Percentiles rank a stretch among this genome's conserved stretches.
Conservation (phyloP, 2,329 filamentous ascomycete genomes). For the Bipolaris bicolor region DNA sequence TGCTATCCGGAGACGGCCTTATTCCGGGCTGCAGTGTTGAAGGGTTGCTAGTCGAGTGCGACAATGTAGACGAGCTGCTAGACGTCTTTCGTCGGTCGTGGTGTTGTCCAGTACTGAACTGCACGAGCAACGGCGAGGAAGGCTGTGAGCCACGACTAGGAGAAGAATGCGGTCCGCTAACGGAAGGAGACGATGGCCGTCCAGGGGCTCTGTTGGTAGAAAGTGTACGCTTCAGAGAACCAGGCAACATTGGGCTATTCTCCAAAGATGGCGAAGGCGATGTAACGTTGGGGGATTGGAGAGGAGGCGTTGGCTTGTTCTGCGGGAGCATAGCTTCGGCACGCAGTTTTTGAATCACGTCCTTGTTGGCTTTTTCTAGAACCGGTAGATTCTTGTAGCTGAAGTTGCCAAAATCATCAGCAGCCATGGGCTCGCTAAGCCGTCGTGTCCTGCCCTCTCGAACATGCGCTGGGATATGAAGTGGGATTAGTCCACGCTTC, state of each 20-base stretch:
- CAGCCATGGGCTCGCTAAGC: constrained; percentile 84
- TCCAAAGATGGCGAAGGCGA: constrained; percentile 75
- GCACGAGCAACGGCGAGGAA: constrained; percentile 91
- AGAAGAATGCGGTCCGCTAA: constrained; percentile 82
- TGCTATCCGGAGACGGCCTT: constrained; percentile 59
- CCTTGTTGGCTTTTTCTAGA: constrained; percentile 97
- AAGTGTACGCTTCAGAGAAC: constrained; percentile 79
- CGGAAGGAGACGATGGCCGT: constrained; percentile 84
- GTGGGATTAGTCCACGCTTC: constrained; percentile 90
- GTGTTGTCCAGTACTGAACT: constrained; percentile 85
- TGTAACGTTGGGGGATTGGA: constrained; percentile 50
- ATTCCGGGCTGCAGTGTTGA: constrained; percentile 70
- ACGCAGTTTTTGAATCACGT: constrained; percentile 94
- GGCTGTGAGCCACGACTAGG: constrained; percentile 84
- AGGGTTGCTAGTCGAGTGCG: constrained; percentile 71
- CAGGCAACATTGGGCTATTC: constrained; percentile 81
- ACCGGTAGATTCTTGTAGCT: constrained; percentile 97
- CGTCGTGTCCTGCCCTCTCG: constrained; percentile 86
- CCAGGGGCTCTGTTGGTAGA: constrained; percentile 76
- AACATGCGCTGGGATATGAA: constrained; percentile 96
- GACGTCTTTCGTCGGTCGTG: constrained; percentile 90
- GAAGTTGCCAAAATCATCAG: constrained; percentile 95
- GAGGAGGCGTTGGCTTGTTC: constrained; percentile 54
- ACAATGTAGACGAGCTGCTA: constrained; percentile 82
- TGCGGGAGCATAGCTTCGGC: constrained; percentile 83